phyloP scores from a whole-genome alignment of 176 grass and related monocot genomes.

The Paspalum notatum region DNA sequence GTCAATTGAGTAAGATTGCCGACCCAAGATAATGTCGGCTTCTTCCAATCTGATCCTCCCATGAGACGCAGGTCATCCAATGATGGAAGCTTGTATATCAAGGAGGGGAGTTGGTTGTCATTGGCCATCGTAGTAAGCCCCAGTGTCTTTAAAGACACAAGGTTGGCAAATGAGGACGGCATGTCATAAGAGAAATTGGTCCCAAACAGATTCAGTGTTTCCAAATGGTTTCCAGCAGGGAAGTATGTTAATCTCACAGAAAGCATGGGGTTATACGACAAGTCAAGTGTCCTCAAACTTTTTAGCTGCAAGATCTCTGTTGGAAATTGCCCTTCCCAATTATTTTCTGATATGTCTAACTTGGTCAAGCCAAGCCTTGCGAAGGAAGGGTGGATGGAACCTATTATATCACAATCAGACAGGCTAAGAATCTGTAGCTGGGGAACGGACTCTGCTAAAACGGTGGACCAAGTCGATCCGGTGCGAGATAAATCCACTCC shows the following conservation, averaged over 20 bases:
- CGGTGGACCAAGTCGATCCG: conserved; percentile 18
- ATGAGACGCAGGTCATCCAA: background rate
- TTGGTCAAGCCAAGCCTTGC: background rate
- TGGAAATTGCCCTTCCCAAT: conserved; percentile 29
- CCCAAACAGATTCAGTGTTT: background rate
- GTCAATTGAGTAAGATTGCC: background rate
- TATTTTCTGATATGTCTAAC: background rate
- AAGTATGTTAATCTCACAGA: conserved; percentile 5
- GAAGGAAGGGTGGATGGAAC: conserved; percentile 33
- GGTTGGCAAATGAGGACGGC: background rate
- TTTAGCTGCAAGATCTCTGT: conserved; percentile 23
- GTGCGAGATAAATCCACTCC: background rate
- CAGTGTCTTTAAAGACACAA: background rate
- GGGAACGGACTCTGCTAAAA: conserved; percentile 21
- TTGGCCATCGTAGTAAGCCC: background rate
- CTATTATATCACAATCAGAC: background rate
- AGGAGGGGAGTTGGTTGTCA: background rate
- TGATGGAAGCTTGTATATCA: background rate
- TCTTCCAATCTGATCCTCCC: background rate
- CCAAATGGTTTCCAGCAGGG: background rate
- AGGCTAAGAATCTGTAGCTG: conserved; percentile 36
- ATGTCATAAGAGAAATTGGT: background rate
- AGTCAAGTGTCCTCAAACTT: conserved; percentile 11
- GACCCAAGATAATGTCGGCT: background rate
- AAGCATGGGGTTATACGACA: background rate